Conservation (phyloP, 106 monocot species). For the Allium sativum region DNA sequence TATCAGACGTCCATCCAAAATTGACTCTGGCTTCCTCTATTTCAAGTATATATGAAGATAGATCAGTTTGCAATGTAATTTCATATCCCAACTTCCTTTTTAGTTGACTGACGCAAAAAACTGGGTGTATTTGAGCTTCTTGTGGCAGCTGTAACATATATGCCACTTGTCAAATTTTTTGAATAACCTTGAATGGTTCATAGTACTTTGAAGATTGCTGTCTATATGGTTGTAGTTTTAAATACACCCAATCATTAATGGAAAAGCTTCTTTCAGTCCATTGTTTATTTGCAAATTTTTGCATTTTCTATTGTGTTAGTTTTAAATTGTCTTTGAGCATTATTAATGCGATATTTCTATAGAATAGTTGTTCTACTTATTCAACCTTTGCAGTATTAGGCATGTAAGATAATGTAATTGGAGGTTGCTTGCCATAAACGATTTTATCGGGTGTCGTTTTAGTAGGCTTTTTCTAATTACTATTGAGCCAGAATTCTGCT, state of each 20-base stretch:
- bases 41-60: background rate
- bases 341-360: background rate
- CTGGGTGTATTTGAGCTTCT: background rate
- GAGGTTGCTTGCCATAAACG: background rate
- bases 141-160: background rate
- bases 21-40: background rate
- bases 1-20: no score
- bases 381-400: background rate
- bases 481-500: background rate
- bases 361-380: background rate
- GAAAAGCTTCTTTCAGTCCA: background rate
- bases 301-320: background rate
- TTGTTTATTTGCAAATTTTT: background rate
- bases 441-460: background rate
- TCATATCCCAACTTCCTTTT: background rate
- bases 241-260: background rate
- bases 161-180: background rate
- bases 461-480: background rate
- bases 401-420: background rate
- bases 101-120: background rate
- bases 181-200: background rate
- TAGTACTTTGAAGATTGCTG: no score
- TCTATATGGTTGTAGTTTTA: background rate
- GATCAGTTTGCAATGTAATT: background rate
- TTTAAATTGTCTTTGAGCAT: background rate